Conservation (phyloP, 1,139 yeast species). For the Scheffersomyces illinoinensis region DNA sequence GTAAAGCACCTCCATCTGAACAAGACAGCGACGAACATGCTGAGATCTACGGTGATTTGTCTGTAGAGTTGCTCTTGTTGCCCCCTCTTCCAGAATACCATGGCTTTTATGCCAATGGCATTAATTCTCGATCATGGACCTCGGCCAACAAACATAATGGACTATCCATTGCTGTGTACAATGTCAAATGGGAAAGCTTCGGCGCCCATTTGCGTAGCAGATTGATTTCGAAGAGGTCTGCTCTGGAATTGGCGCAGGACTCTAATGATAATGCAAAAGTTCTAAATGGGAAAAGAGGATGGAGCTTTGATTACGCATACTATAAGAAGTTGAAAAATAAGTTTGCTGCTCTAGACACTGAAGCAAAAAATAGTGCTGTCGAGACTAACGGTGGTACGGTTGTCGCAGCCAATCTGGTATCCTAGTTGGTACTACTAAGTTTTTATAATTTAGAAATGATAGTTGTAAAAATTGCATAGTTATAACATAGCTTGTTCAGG, state of each 20-base stretch:
- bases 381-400: background rate
- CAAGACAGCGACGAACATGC: constrained; percentile 4
- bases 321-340: background rate
- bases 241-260: background rate
- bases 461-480: background rate
- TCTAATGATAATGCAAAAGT: background rate
- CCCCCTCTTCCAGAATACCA: constrained; percentile 65
- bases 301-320: background rate
- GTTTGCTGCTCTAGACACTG: background rate
- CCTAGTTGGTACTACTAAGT: background rate
- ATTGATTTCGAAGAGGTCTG: background rate
- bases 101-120: constrained; percentile 66
- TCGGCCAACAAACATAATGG: constrained; percentile 61
- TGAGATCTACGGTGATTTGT: constrained; percentile 48
- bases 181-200: background rate
- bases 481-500: background rate
- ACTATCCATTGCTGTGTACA: constrained; percentile 56
- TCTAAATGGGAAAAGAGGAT: background rate
- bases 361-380: background rate
- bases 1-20: constrained; percentile 5
- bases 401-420: background rate
- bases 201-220: background rate
- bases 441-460: background rate
- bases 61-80: constrained; percentile 67
- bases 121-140: constrained; percentile 74